Evolutionary conservation across 2,329 filamentous ascomycete genomes (phyloP).

Genomic region (Venturia effusa): DNA sequence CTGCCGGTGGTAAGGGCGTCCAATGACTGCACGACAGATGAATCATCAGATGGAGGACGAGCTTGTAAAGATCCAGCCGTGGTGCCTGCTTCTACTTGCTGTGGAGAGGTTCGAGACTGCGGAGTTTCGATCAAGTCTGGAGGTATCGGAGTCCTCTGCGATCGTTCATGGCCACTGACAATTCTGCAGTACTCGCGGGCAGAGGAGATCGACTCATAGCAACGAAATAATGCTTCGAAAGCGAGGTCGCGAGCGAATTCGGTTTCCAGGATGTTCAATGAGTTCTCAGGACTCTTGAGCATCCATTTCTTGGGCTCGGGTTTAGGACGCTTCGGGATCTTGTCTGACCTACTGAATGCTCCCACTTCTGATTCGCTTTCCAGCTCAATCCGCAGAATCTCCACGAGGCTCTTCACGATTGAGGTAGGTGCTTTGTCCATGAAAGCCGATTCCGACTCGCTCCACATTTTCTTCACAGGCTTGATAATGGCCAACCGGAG

Average conservation of each 20-base stretch:
- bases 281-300: conserved; percentile 32
- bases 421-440: conserved; percentile 70
- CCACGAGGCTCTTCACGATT: conserved; percentile 68
- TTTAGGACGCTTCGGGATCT: conserved; percentile 37
- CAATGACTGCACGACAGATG: not conserved
- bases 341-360: conserved; percentile 52
- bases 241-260: conserved; percentile 52
- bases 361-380: conserved; percentile 64
- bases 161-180: not conserved
- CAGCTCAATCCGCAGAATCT: conserved; percentile 70
- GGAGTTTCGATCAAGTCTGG: not conserved
- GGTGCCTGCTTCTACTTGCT: not conserved
- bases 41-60: not conserved
- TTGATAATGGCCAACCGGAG: conserved; percentile 71
- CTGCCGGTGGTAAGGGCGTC: not conserved
- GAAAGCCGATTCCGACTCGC: conserved; percentile 49
- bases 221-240: conserved; percentile 72
- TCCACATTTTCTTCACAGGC: conserved; percentile 69
- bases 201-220: conserved; percentile 47
- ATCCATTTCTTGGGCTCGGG: conserved; percentile 41
- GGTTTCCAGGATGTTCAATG: conserved; percentile 29
- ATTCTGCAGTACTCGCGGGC: conserved; percentile 61
- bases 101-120: not conserved
- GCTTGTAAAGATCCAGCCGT: not conserved
- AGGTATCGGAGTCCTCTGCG: not conserved